Evolutionary conservation across 345 rosid species (phyloP).

Genomic region (Eucalyptus pauciflora): DNA sequence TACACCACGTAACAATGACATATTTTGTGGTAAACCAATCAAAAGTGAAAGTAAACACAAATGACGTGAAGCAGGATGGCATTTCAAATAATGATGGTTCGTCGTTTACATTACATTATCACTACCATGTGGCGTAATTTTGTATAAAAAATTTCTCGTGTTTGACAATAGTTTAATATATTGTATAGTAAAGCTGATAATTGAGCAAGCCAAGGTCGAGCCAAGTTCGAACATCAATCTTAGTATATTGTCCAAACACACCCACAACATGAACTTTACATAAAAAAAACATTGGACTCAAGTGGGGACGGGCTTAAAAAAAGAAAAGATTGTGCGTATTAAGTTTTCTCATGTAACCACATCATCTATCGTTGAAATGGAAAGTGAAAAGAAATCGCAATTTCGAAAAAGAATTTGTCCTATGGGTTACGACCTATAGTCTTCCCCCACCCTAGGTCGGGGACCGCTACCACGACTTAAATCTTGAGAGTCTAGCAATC

Average conservation of each 20-base stretch:
- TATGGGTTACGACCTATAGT: neutral
- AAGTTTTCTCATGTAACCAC: neutral
- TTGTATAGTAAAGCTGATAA: neutral
- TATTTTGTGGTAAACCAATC: neutral
- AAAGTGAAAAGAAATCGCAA: neutral
- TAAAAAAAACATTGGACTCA: neutral
- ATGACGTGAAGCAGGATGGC: neutral
- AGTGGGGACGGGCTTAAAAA: neutral
- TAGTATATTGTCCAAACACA: neutral
- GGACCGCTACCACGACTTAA: neutral
- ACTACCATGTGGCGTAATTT: neutral
- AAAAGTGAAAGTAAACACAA: neutral
- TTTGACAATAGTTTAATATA: neutral
- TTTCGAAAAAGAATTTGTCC: neutral
- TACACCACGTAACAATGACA: neutral
- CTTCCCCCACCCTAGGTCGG: neutral
- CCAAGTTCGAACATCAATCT: neutral
- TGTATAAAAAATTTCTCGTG: neutral
- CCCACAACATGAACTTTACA: neutral
- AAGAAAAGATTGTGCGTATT: accelerated
- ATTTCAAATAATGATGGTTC: neutral
- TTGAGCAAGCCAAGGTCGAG: neutral
- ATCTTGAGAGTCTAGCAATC: neutral
- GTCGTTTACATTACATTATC: accelerated
- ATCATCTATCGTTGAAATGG: neutral